These are phyloP conservation scores for Corylus heterophylla DNA, from an alignment of 306 rosid genomes.

Conservation along the genomic window DNA sequence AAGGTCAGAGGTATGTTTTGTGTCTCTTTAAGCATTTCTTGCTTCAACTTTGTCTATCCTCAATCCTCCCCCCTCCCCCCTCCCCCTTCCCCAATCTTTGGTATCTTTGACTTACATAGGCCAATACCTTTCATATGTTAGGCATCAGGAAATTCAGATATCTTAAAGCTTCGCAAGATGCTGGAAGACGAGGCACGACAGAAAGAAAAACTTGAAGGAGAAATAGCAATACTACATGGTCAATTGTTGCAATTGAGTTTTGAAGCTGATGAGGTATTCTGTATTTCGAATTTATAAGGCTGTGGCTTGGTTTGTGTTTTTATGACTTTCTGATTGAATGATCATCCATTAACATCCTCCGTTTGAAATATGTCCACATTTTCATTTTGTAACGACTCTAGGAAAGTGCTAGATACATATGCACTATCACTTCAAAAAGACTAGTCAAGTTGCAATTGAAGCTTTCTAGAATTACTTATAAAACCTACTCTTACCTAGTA, in stretches of 20 bases:
- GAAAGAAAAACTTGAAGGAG: constrained; percentile 84
- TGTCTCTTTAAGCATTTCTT: constrained; percentile 25
- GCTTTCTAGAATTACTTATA: too few relatives aligned
- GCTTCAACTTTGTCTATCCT: constrained; percentile 23
- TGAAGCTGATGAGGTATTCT: constrained; percentile 79
- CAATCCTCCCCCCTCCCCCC: too few relatives aligned
- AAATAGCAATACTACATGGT: constrained; percentile 80
- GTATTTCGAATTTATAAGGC: not conserved
- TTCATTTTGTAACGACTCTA: not conserved
- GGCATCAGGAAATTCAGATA: constrained; percentile 73
- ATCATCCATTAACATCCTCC: not conserved
- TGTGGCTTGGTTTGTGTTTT: not conserved
- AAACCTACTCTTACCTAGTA: too few relatives aligned
- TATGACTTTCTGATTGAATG: not conserved
- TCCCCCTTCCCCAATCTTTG: constrained; percentile 7
- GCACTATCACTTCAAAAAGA: too few relatives aligned
- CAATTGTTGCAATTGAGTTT: constrained; percentile 83
- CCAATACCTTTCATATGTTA: constrained; percentile 35
- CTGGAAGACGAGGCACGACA: constrained; percentile 69
- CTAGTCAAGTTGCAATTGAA: too few relatives aligned
- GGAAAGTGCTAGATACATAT: too few relatives aligned
- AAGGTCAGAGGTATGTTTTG: constrained; percentile 76
- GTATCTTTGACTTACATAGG: constrained; percentile 30
- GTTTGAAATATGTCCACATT: not conserved
- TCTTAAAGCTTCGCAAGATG: constrained; percentile 60